Percentiles rank a stretch among this genome's conserved stretches.
phyloP scores from a whole-genome alignment of 768 basidiomycete species.

The Termitomyces sp. region DNA sequence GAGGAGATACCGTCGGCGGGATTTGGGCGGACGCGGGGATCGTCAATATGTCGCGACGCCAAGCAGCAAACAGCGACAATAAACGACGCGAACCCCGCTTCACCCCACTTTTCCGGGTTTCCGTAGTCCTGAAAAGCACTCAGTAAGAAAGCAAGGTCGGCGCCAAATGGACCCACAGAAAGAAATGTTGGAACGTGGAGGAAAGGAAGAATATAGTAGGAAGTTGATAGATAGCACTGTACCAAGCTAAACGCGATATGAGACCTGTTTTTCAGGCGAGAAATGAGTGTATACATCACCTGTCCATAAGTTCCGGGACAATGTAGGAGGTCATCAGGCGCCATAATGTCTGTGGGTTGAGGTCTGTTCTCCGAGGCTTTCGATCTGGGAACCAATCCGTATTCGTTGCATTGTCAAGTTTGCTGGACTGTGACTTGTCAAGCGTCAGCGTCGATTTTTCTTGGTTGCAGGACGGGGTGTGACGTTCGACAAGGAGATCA shows the following conservation, averaged over 20 bases:
- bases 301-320: constrained; percentile 90
- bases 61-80: constrained; percentile 92
- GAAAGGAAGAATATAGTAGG: constrained; percentile 91
- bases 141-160: constrained; percentile 13
- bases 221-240: constrained; percentile 84
- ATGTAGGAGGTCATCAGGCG: constrained; percentile 83
- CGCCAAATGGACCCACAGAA: constrained; percentile 43
- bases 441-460: constrained; percentile 21
- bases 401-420: constrained; percentile 30
- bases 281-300: constrained; percentile 43
- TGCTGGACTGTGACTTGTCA: constrained; percentile 24
- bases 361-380: constrained; percentile 65
- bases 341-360: constrained; percentile 88
- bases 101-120: constrained; percentile 92
- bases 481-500: constrained; percentile 76
- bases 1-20: constrained; percentile 83
- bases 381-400: constrained; percentile 84
- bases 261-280: constrained; percentile 4
- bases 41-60: constrained; percentile 89
- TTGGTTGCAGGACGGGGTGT: constrained; percentile 34
- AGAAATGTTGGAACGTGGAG: constrained; percentile 89
- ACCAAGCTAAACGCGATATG: constrained; percentile 50
- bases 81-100: constrained; percentile 92
- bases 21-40: constrained; percentile 82
- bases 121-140: constrained; percentile 70